Evolutionary conservation across 352 stramenopile genomes (phyloP).

Genomic region (Pythium rishiriense): DNA sequence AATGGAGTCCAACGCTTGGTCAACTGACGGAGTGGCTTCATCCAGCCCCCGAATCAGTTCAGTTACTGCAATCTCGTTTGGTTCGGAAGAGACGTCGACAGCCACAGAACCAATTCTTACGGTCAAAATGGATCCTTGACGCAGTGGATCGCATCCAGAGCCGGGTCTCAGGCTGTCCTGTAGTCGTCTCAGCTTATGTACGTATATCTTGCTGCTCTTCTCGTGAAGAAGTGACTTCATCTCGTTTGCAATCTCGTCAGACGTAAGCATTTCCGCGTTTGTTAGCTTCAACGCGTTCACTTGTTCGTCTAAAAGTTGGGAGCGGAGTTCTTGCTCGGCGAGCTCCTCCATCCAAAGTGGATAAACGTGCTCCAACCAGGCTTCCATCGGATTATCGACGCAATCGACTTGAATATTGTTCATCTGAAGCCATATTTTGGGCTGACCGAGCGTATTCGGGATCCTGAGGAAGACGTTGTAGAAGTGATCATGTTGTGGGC

Average conservation of each 20-base stretch:
- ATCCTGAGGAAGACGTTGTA: constrained; percentile 62
- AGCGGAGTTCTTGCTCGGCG: constrained; percentile 59
- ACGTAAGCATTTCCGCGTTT: constrained; percentile 46
- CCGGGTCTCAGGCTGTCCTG: constrained; percentile 16
- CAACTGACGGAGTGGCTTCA: constrained; percentile 38
- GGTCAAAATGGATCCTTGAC: constrained; percentile 30
- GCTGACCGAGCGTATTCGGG: constrained; percentile 32
- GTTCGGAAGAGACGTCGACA: constrained; percentile 42
- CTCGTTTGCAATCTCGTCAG: constrained; percentile 36
- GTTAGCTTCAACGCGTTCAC: constrained; percentile 51
- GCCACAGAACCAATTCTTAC: constrained; percentile 35
- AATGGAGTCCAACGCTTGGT: constrained; percentile 25
- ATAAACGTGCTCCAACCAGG: constrained; percentile 69
- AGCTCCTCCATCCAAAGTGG: constrained; percentile 76
- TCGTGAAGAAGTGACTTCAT: constrained; percentile 52
- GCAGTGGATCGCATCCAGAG: neutral
- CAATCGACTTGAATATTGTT: constrained; percentile 46
- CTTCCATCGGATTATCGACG: constrained; percentile 52
- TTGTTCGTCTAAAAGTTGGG: constrained; percentile 67
- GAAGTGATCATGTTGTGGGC: constrained; percentile 62
- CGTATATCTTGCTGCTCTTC: constrained; percentile 63
- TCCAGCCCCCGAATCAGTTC: constrained; percentile 44
- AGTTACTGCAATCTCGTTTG: constrained; percentile 31
- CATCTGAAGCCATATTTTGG: constrained; percentile 54
- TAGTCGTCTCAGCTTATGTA: constrained; percentile 53